Base-by-base conservation (phyloP, 768 basidiomycete genomes). In the Sistotremastrum suecicum region DNA sequence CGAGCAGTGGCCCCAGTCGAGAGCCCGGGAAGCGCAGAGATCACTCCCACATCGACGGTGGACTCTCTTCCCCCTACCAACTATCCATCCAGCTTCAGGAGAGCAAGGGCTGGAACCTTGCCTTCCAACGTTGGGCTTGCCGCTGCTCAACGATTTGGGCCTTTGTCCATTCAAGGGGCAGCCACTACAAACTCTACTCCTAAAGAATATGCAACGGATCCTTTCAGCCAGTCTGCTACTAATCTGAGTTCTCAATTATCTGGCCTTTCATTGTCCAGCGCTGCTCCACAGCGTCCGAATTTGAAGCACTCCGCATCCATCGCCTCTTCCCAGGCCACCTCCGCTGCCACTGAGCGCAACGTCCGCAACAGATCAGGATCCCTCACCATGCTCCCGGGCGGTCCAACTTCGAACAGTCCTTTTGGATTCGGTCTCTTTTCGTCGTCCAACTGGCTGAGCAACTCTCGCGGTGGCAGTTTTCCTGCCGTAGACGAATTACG, bases 81-180 rank as follows among this genome's bases (percentile, higher is more conserved):
- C 66, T 85, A 77, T 61, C 83, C 86, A 50, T 71, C 83, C 46
- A 85, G 87, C 50, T 94, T 90, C 62, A 78, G 88, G 67, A 80
- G 91, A 71, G 88, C 90, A 58, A 80, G 91, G 79, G 94, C 92
- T 54, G 94, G 91, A 48, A 97, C 92, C 71, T 76, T 97, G 58
- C 92, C 92, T 66, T 94, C 91, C 54, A 92, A 92, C 61, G 82
- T 94, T 44, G 82, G 84, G 58, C 79, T 89, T 54, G 84, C 83
- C 48, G 20, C 20, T 20, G 80, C 87, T 44, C 83, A 87, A 62
- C 76, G 80, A 48, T 88, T 78, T 63, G 80, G 80, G 31, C 78
- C 80, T 33, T 71, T 79, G 48, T 73, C 78, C 29, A 73, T 63
- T 62, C 72, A 33, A 60, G 79, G 54, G 62, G 69, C 39, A 70